Evolutionary conservation across 208 protist species (phyloP).

Genomic region (Leishmania lainsoni): DNA sequence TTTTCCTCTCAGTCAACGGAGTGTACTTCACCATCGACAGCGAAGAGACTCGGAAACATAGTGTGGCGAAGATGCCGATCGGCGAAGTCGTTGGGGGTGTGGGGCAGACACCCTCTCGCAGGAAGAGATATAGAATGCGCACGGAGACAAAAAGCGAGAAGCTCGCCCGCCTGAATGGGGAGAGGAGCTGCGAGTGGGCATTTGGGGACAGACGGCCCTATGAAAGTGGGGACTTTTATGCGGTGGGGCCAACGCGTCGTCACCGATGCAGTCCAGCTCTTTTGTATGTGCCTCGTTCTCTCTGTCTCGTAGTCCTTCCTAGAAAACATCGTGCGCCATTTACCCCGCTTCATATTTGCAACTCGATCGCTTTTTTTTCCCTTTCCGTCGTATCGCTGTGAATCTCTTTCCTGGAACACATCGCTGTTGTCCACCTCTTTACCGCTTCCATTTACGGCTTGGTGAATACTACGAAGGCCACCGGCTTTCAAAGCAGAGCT

Average conservation of each 20-base stretch:
- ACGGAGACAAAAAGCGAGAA: background rate
- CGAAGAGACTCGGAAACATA: background rate
- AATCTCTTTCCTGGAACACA: background rate
- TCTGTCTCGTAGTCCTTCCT: background rate
- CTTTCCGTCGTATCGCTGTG: background rate
- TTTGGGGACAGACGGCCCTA: too few species aligned
- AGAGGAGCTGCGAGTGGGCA: background rate
- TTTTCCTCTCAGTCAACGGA: background rate
- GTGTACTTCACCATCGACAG: background rate
- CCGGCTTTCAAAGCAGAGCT: background rate
- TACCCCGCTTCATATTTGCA: background rate
- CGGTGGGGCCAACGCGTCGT: background rate
- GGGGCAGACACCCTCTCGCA: background rate
- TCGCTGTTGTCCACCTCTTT: background rate
- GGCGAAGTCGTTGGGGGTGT: background rate
- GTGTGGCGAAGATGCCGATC: background rate
- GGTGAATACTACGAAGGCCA: background rate
- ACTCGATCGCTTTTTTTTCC: background rate
- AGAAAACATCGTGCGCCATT: background rate
- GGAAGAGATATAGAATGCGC: background rate
- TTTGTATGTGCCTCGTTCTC: background rate
- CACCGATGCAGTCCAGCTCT: background rate
- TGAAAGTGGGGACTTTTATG: too few species aligned
- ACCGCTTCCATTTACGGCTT: too few species aligned
- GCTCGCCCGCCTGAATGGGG: too few species aligned